Base-by-base conservation (phyloP, 805 yeast genomes). In the Metschnikowia koreensis region DNA sequence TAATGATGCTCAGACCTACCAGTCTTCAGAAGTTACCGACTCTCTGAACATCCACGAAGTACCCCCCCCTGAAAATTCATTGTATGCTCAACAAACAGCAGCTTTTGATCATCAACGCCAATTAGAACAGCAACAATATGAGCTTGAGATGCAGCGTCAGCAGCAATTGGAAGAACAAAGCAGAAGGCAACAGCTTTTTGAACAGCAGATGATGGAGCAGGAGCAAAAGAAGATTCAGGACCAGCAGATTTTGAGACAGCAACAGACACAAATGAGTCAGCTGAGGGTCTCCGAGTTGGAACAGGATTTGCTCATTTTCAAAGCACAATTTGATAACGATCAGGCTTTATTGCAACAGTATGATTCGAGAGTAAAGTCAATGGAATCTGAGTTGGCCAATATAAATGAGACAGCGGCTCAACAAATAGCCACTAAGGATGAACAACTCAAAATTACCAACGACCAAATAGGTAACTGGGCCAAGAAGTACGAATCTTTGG, bases 321-420 rank as follows among this genome's bases (percentile, higher is more conserved):
- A 84, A 58, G 88, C 86, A 37, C 97, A 90, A 62, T 89, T 87
- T 62, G 96, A 91, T 58, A 87, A 84, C 59, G 96, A 89, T 65
- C 97, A 89, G 66, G 75, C 82, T 58, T 74, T 92, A 72, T 76
- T 92, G 48, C 89, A 86, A 66, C 96, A 90, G 66, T 92, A 92
- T 65, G 97, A 92, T 66, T 79, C 83, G 55, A 76, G 96, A 51
- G 96, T 92, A 8, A 86, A 86, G 66, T 81, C 86, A 26, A 77
- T 92, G 55, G 97, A 92, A 69, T 73, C 73, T 38, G 97, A 92
- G 62, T 72, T 90, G 53, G 60, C 66, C 13, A 80, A 79, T 46
- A 74, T 87, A 44, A 81, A 84, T 48, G 76, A 79, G 55, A 81
- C 87, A 38, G 86, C 92, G 0, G 77, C 82, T 37, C 86, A 83